Evolutionary conservation across 176 grass and related monocot genomes (phyloP).

Genomic region (Oryza meridionalis): DNA sequence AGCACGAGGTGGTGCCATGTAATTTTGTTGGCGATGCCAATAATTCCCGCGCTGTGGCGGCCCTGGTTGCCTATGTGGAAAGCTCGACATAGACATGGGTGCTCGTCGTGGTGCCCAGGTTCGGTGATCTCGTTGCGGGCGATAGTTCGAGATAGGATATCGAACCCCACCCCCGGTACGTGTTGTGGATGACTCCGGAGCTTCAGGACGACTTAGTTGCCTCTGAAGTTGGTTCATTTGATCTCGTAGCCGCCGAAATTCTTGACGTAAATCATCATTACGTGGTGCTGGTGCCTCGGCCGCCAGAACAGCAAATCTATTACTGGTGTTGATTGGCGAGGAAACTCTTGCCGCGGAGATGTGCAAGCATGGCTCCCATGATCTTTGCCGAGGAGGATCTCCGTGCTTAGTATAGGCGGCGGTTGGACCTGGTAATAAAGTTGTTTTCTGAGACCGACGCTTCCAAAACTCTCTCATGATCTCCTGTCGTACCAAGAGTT

Average conservation of each 20-base stretch:
- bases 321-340: not conserved
- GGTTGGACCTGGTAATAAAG: not conserved
- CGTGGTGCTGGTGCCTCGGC: not conserved
- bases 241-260: not conserved
- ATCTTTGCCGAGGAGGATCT: too few relatives aligned
- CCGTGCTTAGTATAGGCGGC: not conserved
- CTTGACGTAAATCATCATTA: not conserved
- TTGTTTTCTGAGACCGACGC: not conserved
- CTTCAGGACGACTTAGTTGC: too few relatives aligned
- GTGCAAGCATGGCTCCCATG: not conserved
- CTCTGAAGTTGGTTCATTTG: not conserved
- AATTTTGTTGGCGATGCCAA: too few relatives aligned
- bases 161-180: not conserved
- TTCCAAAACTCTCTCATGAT: not conserved
- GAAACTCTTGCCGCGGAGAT: not conserved
- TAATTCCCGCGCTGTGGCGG: too few relatives aligned
- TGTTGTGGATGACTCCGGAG: not conserved
- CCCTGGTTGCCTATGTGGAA: too few relatives aligned
- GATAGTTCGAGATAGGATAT: not conserved
- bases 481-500: not conserved
- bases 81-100: too few relatives aligned
- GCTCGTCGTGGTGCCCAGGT: not conserved
- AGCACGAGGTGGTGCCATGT: too few relatives aligned
- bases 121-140: not conserved
- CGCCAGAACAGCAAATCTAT: not conserved